Evolutionary conservation across 2,329 filamentous ascomycete genomes (phyloP).

Genomic region (Thelonectria rubi): DNA sequence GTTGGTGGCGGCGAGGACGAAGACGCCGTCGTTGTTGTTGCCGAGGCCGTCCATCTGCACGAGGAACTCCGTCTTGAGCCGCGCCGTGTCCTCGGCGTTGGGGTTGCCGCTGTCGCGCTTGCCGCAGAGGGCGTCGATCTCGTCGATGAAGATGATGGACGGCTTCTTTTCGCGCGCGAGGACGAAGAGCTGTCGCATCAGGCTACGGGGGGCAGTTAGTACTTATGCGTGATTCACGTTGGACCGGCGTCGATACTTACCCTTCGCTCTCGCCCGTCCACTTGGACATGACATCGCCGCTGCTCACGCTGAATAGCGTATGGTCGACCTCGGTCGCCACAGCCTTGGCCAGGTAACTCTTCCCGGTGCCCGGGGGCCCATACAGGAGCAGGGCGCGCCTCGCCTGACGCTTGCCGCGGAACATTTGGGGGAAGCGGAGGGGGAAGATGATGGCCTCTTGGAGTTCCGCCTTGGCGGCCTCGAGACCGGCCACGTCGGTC

Average conservation of each 20-base stretch:
- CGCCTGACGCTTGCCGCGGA: slow-evolving; percentile 19
- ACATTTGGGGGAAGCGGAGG: slow-evolving; percentile 25
- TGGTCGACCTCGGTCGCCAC: slow-evolving; percentile 20
- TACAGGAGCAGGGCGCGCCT: slow-evolving; percentile 19
- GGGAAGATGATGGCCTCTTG: slow-evolving; percentile 27
- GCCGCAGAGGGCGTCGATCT: slow-evolving; percentile 24
- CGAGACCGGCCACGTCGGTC: slow-evolving; percentile 20
- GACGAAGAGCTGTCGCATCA: slow-evolving; percentile 23
- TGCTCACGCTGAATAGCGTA: slow-evolving; percentile 20
- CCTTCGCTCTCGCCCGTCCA: slow-evolving; percentile 18
- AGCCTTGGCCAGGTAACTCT: slow-evolving; percentile 25
- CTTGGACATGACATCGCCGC: slow-evolving; percentile 22
- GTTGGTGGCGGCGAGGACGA: slow-evolving; percentile 24
- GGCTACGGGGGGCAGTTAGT: slow-evolving; percentile 1
- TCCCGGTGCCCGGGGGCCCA: slow-evolving; percentile 25
- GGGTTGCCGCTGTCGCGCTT: slow-evolving; percentile 9
- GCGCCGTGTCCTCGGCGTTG: slow-evolving; percentile 8
- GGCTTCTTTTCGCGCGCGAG: slow-evolving; percentile 27
- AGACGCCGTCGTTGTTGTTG: slow-evolving; percentile 21
- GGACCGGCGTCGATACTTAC: neutral
- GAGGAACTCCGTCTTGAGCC: slow-evolving; percentile 26
- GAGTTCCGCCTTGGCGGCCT: slow-evolving; percentile 21
- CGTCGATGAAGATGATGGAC: slow-evolving; percentile 28
- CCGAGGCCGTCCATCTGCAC: slow-evolving; percentile 23
- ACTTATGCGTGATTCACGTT: too few relatives aligned